Percentiles rank a stretch among this genome's conserved stretches.
These are phyloP conservation scores for Aspergillus vadensis DNA, from an alignment of 2,329 filamentous ascomycete species.

Conservation along the genomic window DNA sequence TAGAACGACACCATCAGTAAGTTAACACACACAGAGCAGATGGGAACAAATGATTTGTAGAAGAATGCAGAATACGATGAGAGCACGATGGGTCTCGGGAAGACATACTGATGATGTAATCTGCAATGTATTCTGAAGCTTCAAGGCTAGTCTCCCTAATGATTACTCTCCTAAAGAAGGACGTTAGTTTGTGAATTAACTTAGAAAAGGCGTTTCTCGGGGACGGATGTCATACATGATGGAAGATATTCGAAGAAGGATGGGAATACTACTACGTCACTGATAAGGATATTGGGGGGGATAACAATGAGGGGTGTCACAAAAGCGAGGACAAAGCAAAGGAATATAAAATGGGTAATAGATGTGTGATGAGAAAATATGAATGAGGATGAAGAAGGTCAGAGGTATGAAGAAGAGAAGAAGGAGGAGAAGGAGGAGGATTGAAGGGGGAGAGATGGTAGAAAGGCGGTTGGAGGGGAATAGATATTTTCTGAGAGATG, in stretches of 20 bases:
- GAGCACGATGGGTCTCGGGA: not conserved
- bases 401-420: not conserved
- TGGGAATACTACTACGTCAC: constrained; percentile 30
- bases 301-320: constrained; percentile 1
- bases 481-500: not conserved
- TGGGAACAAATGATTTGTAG: too few species aligned
- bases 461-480: too few species aligned
- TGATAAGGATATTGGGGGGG: constrained; percentile 5
- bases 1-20: constrained; percentile 31
- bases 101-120: constrained; percentile 70
- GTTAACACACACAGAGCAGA: too few species aligned
- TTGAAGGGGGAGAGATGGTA: not conserved
- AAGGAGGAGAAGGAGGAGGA: not conserved
- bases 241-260: not conserved
- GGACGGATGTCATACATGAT: constrained; percentile 27
- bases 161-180: constrained; percentile 71
- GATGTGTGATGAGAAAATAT: too few species aligned
- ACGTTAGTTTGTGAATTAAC: constrained; percentile 17
- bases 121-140: constrained; percentile 75
- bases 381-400: constrained; percentile 1
- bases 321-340: too few species aligned
- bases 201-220: not conserved
- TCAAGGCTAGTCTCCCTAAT: constrained; percentile 70
- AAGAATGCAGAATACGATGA: too few species aligned
- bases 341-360: too few species aligned